Evolutionary conservation across 2,329 filamentous ascomycete genomes (phyloP), one percentile per base, ranked within the genome.

Genomic region (Talaromyces sp.): DNA sequence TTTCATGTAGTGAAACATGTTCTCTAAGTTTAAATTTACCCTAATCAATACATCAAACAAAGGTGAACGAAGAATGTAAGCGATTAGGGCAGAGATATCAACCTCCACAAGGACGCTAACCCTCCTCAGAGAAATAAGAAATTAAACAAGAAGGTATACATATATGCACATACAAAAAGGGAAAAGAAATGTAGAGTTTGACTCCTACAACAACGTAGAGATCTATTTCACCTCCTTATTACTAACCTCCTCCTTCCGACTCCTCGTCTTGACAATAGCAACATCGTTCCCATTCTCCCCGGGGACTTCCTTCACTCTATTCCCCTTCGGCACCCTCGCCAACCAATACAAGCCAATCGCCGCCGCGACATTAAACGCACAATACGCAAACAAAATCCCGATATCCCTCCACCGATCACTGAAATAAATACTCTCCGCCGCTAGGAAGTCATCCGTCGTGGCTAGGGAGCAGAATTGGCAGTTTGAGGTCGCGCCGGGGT

Each of bases 291-390:
- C 43, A 47, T 49, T 34, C 51, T 61, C 47, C 25, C 22, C 31
- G 11, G 58, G 58, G 4, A 65, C 51, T 56, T 66, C 65, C 45
- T 66, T 66, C 1, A 66, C 61, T 22, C 65, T 59, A 29, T 54
- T 51, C 5, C 63, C 58, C 45, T 65, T 67, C 3, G 84, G 84
- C 69, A 86, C 82, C 10, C 84, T 76, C 22, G 80, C 71, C 54
- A 85, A 72, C 82, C 83, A 86, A 73, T 87, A 86, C 22, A 87
- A 70, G 54, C 79, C 76, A 10, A 85, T 72, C 0, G 84, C 84
- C 0, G 75, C 81, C 31, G 74, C 67, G n/a, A 83, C 72, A 70
- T 87, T 87, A 73, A 86, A 85, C 47, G 79, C 76, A 64, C 85
- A 76, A 67, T 80, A 86, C 1, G 73, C 82, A 76, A 82, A 85